phyloP scores from a whole-genome alignment of 129 eudicot genomes.

The Solidago caesia region DNA sequence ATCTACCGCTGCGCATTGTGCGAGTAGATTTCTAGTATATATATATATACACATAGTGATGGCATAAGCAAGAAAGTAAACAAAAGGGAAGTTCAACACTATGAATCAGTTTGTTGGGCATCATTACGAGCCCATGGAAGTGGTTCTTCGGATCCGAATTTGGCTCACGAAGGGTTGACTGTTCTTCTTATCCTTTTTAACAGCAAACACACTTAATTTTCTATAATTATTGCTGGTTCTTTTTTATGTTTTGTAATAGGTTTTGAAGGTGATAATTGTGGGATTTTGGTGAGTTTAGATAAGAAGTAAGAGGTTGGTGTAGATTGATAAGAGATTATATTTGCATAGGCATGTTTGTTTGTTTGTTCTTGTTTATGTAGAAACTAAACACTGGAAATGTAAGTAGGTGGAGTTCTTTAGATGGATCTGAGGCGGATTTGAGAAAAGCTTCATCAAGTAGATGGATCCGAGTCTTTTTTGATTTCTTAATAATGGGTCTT shows the following conservation, averaged over 20 bases:
- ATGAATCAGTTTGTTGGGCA: constrained; percentile 44
- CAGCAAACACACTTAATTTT: constrained; percentile 43
- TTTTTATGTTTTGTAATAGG: background rate
- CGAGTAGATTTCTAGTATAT: too few species aligned
- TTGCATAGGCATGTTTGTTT: constrained; percentile 24
- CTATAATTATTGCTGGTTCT: background rate
- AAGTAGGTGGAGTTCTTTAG: too few species aligned
- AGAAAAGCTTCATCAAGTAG: too few species aligned
- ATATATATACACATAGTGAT: constrained; percentile 39
- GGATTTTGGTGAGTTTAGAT: constrained; percentile 22
- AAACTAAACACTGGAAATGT: too few species aligned
- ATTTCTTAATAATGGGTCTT: too few species aligned
- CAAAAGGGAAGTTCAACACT: constrained; percentile 61
- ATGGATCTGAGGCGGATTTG: too few species aligned
- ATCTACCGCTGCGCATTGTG: too few species aligned
- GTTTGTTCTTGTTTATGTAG: too few species aligned
- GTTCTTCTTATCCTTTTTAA: constrained; percentile 41
- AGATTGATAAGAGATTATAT: constrained; percentile 25
- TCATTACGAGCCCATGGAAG: constrained; percentile 91
- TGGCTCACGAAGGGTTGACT: constrained; percentile 72
- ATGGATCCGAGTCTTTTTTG: too few species aligned
- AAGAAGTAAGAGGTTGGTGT: constrained; percentile 13
- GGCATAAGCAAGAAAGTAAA: constrained; percentile 91
- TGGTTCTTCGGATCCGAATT: constrained; percentile 66
- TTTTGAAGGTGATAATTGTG: constrained; percentile 19